Base-by-base conservation (phyloP, 2,329 filamentous ascomycete species). In the Shiraia bambusicola region DNA sequence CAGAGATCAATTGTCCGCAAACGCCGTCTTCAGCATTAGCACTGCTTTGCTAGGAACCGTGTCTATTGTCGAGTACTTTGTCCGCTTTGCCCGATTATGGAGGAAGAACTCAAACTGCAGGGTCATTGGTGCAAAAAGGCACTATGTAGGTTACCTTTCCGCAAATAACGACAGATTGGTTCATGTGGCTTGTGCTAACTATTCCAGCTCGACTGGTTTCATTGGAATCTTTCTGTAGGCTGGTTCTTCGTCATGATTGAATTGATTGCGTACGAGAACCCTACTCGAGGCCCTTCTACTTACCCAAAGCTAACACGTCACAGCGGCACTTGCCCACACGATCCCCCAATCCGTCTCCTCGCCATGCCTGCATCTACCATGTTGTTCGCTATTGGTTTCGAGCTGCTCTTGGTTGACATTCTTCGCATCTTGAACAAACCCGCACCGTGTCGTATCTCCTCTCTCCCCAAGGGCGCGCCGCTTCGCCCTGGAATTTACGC, bases 221-320 rank as follows among this genome's bases (percentile, higher is more conserved):
- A 80, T 42, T 80, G 77, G 77, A 79, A 78, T 49, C 72, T 79
- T 32, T 74, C 73, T 3, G 54, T 78, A 2, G 76, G 72, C 10
- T 79, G 77, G 76, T 69, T 79, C 34, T 73, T 78, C 42, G 71
- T 80, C 54, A 79, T 80, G 75, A 69, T 79, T 34, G 76, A 80
- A 50, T 68, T 80, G 15, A 77, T 80, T 49, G 72, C 77, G 69
- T 73, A 65, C 37, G 68, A 65, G 3, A 15, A 24, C 19, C 11
- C 19, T 11, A 2, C 17, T 9, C 19, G 8, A 8, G 19, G 8
- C 29, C 5, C 33, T 24, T 12, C 11, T 30, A 15, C 14, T 12
- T 22, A 28, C 30, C 26, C 9, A 25, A 34, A n/a, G 32, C 48
- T 49, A 54, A 54, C 37, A 26, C 15, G 4, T 8, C 14, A 1